Conservation (phyloP, 495 filamentous ascomycete species). For the Podospora pseudocomata region DNA sequence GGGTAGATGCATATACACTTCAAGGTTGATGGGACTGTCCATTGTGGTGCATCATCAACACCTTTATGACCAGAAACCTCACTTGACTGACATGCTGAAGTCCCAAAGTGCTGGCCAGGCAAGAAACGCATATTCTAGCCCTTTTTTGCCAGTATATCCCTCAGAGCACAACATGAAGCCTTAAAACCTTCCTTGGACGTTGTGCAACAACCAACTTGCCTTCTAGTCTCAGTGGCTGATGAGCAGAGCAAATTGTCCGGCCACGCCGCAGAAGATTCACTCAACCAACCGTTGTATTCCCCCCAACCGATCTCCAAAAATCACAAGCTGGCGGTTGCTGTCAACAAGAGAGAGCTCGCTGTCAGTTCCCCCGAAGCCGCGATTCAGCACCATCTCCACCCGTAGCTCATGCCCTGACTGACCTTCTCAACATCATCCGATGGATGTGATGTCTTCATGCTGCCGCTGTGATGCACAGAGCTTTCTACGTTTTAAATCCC, state of each 20-base stretch:
- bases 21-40: not conserved
- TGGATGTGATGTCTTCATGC: not conserved
- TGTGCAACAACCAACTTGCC: no score
- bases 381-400: not conserved
- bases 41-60: not conserved
- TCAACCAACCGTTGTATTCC: not conserved
- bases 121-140: not conserved
- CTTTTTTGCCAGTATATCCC: constrained; percentile 4
- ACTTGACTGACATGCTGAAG: not conserved
- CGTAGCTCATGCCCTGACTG: not conserved
- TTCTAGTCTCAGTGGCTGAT: no score
- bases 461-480: not conserved
- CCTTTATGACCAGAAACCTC: not conserved
- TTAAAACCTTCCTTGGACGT: not conserved
- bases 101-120: not conserved
- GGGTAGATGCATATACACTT: not conserved
- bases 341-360: no score
- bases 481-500: not conserved
- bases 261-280: not conserved
- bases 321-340: no score
- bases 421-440: not conserved
- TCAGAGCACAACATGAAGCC: constrained; percentile 6
- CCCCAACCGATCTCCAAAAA: no score
- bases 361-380: no score
- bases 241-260: not conserved